phyloP scores from a whole-genome alignment of 2,329 filamentous ascomycete genomes.

The Sporothrix sp. region DNA sequence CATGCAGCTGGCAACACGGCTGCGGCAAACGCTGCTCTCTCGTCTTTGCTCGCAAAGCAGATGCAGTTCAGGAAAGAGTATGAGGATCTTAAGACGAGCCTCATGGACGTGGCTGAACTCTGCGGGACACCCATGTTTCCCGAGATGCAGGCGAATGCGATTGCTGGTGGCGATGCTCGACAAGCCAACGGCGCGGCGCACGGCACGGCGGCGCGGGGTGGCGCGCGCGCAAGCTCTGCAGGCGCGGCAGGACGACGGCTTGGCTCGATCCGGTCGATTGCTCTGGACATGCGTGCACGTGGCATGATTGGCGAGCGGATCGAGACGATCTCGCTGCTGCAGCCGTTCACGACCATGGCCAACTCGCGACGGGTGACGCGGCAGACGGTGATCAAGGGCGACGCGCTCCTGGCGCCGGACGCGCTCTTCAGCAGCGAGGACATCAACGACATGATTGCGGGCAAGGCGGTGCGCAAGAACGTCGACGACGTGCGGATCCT shows the following conservation, averaged over 20 bases:
- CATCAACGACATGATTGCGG: constrained; percentile 43
- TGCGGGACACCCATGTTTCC: constrained; percentile 8
- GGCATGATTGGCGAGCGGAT: constrained; percentile 12
- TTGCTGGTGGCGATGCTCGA: no score
- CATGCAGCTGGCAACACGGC: no score
- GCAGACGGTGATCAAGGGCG: constrained; percentile 3
- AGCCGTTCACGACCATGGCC: constrained; percentile 4
- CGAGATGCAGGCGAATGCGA: neutral
- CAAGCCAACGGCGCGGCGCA: no score
- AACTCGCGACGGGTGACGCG: neutral
- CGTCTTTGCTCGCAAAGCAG: no score
- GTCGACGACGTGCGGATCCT: constrained; percentile 58
- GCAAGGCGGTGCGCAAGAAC: constrained; percentile 50
- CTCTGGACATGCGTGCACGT: constrained; percentile 15
- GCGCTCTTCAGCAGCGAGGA: constrained; percentile 45
- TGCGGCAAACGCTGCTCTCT: no score
- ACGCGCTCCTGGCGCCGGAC: constrained; percentile 29
- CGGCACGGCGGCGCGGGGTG: no score
- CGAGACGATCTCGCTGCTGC: constrained; percentile 3
- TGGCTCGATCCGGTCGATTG: constrained; percentile 15
- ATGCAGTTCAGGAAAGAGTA: constrained; percentile 11
- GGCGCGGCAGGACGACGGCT: no score
- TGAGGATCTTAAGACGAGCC: neutral
- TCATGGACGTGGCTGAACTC: constrained; percentile 7
- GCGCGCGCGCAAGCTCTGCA: no score